Conservation (phyloP, 768 basidiomycete genomes). For the Pleurotus tuber-regium region DNA sequence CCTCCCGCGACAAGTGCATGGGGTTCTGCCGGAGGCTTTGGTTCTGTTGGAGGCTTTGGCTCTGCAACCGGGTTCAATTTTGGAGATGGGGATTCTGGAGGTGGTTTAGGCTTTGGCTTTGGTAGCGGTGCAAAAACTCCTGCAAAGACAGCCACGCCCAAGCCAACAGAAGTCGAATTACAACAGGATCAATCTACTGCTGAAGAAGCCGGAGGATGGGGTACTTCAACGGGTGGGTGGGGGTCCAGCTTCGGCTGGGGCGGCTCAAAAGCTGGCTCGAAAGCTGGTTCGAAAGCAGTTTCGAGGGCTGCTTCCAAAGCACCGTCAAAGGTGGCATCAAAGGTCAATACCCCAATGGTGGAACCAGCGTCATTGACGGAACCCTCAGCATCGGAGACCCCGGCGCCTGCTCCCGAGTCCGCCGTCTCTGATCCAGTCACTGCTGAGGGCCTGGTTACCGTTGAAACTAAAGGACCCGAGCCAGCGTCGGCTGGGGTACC, state of each 20-base stretch:
- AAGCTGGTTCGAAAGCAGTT: background rate
- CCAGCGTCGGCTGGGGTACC: background rate
- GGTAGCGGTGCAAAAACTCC: background rate
- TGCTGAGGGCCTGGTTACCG: background rate
- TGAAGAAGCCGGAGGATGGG: background rate
- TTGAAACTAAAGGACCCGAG: background rate
- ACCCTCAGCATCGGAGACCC: background rate
- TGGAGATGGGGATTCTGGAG: background rate
- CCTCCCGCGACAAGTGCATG: background rate
- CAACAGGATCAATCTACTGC: background rate
- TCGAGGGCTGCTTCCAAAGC: slow-evolving; percentile 3
- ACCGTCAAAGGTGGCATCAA: background rate
- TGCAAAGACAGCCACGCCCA: background rate
- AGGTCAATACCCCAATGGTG: slow-evolving; percentile 1
- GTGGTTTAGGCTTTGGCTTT: background rate
- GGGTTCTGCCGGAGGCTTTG: background rate
- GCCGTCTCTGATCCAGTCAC: background rate
- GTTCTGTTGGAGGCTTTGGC: background rate
- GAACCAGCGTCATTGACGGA: background rate
- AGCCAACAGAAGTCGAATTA: background rate
- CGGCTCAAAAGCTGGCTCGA: background rate
- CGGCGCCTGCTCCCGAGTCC: background rate
- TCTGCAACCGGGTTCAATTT: too few species aligned
- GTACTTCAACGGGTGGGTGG: background rate
- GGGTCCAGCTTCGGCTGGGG: slow-evolving; percentile 1